Evolutionary conservation across 306 rosid species (phyloP).

Genomic region (Hylodesmum podocarpum): DNA sequence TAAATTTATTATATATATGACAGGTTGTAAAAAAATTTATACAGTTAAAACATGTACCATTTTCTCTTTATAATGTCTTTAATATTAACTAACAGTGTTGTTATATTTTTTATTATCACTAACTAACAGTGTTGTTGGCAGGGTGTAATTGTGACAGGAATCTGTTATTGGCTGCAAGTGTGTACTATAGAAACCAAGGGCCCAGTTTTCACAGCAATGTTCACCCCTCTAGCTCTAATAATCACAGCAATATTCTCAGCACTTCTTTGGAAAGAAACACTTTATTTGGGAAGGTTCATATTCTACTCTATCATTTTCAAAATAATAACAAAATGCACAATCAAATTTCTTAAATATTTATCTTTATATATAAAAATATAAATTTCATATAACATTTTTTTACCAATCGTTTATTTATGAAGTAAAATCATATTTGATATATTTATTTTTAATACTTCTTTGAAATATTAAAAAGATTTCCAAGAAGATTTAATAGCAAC

Average conservation of each 20-base stretch:
- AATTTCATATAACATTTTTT: background rate
- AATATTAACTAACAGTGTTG: background rate
- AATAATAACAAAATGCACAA: background rate
- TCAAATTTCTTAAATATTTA: background rate
- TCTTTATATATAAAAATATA: background rate
- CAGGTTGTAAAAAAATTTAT: background rate
- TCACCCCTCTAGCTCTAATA: conserved; percentile 79
- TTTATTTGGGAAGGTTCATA: conserved; percentile 75
- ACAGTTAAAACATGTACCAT: no score
- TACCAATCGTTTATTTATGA: background rate
- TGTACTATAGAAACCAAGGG: conserved; percentile 83
- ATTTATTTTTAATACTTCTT: background rate
- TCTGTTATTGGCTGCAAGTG: conserved; percentile 88
- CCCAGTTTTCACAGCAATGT: conserved; percentile 83
- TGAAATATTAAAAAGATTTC: background rate
- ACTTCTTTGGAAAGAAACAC: conserved; percentile 71
- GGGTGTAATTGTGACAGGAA: conserved; percentile 81
- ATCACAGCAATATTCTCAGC: conserved; percentile 77
- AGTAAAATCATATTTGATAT: background rate
- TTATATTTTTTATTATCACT: background rate
- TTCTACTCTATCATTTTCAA: background rate
- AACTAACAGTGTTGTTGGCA: conserved; percentile 33
- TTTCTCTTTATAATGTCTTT: background rate
- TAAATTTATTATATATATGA: no score
- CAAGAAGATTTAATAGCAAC: background rate